Conservation (phyloP, 768 basidiomycete species). For the Pseudohyphozyma bogoriensis region DNA sequence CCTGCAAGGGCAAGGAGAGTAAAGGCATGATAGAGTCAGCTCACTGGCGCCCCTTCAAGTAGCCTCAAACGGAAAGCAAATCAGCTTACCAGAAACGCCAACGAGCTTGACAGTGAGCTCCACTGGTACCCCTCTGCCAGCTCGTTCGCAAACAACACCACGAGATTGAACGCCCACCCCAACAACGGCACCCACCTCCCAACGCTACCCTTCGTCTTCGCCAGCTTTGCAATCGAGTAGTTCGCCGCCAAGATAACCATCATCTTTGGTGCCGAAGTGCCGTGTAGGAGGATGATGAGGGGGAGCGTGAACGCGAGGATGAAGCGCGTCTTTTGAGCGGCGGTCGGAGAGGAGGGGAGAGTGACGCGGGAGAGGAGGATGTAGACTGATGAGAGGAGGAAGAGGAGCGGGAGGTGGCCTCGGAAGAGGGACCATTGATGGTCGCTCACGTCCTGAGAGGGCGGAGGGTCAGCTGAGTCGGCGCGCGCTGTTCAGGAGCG, state of each 20-base stretch:
- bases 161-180: conserved; percentile 70
- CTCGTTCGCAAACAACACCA: conserved; percentile 67
- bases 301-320: conserved; percentile 52
- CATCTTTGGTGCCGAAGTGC: conserved; percentile 68
- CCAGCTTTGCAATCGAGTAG: conserved; percentile 52
- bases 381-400: conserved; percentile 47
- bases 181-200: conserved; percentile 34
- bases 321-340: conserved; percentile 47
- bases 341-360: conserved; percentile 19
- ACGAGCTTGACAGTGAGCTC: conserved; percentile 46
- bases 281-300: conserved; percentile 67
- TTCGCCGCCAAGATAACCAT: conserved; percentile 59
- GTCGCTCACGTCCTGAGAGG: conserved; percentile 76
- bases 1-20: conserved; percentile 38
- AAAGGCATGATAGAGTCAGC: too few species aligned
- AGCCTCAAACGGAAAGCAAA: background rate
- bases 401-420: conserved; percentile 59
- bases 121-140: conserved; percentile 62
- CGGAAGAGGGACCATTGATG: conserved; percentile 82
- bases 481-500: conserved; percentile 1
- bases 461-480: background rate
- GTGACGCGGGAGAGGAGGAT: conserved; percentile 46
- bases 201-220: conserved; percentile 43
- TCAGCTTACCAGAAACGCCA: conserved; percentile 55
- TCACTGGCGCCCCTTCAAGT: conserved; percentile 49